Base-by-base conservation (phyloP, 768 basidiomycete genomes). In the Nevesoporus exiguus region DNA sequence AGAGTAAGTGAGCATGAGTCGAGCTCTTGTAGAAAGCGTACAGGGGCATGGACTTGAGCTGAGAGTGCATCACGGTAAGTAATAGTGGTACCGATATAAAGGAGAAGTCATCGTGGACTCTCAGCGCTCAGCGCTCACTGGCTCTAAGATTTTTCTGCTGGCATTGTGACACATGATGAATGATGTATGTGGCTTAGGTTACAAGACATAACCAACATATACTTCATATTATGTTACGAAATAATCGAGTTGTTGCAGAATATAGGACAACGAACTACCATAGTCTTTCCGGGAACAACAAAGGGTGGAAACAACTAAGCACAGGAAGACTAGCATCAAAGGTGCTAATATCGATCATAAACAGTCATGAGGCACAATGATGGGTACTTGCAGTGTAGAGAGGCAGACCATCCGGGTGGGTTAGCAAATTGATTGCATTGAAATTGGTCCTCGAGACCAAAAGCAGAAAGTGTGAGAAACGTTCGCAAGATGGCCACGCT, bases 401-500 rank as follows among this genome's bases (percentile, higher is more conserved):
- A 46, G 25, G 60, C 27, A 53, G 44, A 53, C 22, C 46, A 55
- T 47, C 58, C 52, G n/a, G 37, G 37, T 42, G 51, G 10, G 33
- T 41, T 36, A 52, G 48, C 21, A 56, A 48, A 57, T n/a, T n/a
- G 56, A 56, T 61, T 30, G 46, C 49, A 34, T 56, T 54, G 49
- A 58, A 56, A 49, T 64, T 29, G 63, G 54, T 56, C 60, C 51
- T 67, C 54, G 41, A 69, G 62, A 67, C 65, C 56, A 36, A 43
- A 48, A 55, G 63, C 41, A 49, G 36, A n/a, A n/a, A n/a, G n/a
- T n/a, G n/a, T n/a, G n/a, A 44, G 43, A 59, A 19, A 45, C 48
- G 17, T 50, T 55, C 51, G 51, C 56, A 57, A 47, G 30, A 36
- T 36, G 49, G 51, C 22, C 39, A 58, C 47, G 57, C 64, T 58